A percentile compares a stretch with the other conserved stretches of the same genome.
Conservation (phyloP, 257 asterid species). For the Solanum bulbocastanum region DNA sequence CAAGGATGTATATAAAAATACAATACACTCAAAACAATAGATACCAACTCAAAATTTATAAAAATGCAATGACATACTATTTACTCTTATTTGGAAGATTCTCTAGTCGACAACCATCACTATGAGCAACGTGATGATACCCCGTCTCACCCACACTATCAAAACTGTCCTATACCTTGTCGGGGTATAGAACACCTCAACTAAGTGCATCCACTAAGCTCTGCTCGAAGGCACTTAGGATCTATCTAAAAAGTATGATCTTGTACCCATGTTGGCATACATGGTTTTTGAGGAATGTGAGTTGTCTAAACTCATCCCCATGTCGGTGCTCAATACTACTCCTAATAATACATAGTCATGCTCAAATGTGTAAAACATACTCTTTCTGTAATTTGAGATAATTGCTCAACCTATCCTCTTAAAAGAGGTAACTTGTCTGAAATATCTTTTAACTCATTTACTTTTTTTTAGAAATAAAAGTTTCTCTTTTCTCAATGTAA, state of each 20-base stretch:
- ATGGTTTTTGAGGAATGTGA: not conserved
- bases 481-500: not conserved
- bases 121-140: not conserved
- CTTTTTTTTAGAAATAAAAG: not conserved
- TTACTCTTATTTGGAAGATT: not conserved
- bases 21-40: not conserved
- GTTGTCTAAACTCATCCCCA: not conserved
- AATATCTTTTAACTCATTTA: not conserved
- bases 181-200: not conserved
- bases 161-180: not conserved
- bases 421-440: not conserved
- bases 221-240: not conserved
- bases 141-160: not conserved
- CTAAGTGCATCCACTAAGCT: not conserved
- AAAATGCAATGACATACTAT: not conserved
- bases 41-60: not conserved
- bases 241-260: not conserved
- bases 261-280: not conserved
- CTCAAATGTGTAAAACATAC: not conserved
- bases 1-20: not conserved
- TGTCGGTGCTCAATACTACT: not conserved
- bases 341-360: not conserved
- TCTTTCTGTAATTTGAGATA: not conserved
- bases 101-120: not conserved
- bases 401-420: not conserved